These are phyloP conservation scores for Aspergillus sp. DNA, from an alignment of 2,329 filamentous ascomycete species.

Conservation along the genomic window DNA sequence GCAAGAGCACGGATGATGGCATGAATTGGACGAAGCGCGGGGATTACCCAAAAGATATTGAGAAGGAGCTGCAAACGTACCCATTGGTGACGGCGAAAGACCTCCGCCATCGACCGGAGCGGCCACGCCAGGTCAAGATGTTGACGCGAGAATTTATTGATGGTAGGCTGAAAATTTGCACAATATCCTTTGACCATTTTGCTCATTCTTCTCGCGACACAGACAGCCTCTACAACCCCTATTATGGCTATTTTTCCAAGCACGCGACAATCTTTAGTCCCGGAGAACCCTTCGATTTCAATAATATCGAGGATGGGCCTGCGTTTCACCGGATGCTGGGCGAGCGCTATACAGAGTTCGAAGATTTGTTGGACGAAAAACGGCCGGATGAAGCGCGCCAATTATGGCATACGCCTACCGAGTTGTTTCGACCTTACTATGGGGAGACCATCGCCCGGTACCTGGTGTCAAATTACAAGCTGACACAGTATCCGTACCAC, in stretches of 20 bases:
- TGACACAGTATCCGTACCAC: slow-evolving; percentile 91
- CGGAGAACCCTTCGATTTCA: slow-evolving; percentile 89
- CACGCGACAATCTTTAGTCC: slow-evolving; percentile 95
- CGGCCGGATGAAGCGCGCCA: slow-evolving; percentile 78
- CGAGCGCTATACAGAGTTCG: slow-evolving; percentile 83
- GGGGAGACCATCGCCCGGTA: slow-evolving; percentile 97
- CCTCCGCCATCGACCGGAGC: slow-evolving; percentile 71
- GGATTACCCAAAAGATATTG: slow-evolving; percentile 74
- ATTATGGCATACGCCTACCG: slow-evolving; percentile 97
- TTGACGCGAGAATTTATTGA: slow-evolving; percentile 96
- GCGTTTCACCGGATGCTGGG: slow-evolving; percentile 80
- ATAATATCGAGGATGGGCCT: slow-evolving; percentile 76
- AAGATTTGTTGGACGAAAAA: slow-evolving; percentile 79
- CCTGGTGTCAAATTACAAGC: slow-evolving; percentile 92
- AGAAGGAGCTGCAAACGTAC: slow-evolving; percentile 78
- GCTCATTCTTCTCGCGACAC: slow-evolving; percentile 10
- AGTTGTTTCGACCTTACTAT: slow-evolving; percentile 95
- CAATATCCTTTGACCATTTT: background rate
- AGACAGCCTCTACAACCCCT: slow-evolving; percentile 94
- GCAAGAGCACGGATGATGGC: slow-evolving; percentile 56
- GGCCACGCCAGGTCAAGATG: slow-evolving; percentile 93
- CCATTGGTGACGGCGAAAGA: slow-evolving; percentile 84
- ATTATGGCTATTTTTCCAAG: slow-evolving; percentile 96
- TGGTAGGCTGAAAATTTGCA: slow-evolving; percentile 55
- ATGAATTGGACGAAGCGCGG: slow-evolving; percentile 86